Percentiles rank a stretch among this genome's conserved stretches.
phyloP scores from a whole-genome alignment of 2,329 filamentous ascomycete species.

The Cladosporium sp. region DNA sequence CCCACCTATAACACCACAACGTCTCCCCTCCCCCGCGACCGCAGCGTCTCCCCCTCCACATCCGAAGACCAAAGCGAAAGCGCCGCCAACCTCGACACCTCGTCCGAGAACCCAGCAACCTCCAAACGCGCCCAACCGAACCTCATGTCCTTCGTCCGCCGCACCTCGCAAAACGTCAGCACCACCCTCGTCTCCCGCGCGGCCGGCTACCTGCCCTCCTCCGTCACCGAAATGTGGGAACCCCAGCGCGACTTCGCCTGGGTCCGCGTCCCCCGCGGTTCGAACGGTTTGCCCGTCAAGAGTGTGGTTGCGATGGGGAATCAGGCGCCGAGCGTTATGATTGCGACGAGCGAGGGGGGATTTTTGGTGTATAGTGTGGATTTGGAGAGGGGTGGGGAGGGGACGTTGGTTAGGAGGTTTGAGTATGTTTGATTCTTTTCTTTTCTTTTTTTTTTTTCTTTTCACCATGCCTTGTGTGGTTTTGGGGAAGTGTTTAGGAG shows the following conservation, averaged over 20 bases:
- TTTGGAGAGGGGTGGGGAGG: constrained; percentile 90
- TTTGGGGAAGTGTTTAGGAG: no score
- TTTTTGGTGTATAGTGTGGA: constrained; percentile 97
- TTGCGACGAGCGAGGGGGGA: constrained; percentile 90
- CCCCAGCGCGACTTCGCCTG: constrained; percentile 92
- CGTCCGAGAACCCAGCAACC: constrained; percentile 16
- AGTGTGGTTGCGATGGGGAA: constrained; percentile 98
- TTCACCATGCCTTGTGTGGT: no score
- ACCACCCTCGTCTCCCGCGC: constrained; percentile 84
- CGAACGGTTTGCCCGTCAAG: constrained; percentile 54
- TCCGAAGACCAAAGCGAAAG: constrained; percentile 21
- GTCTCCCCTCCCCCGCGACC: constrained; percentile 30
- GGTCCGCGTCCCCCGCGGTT: constrained; percentile 78
- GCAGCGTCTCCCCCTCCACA: constrained; percentile 38
- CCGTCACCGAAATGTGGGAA: constrained; percentile 97
- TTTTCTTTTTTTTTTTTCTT: background rate
- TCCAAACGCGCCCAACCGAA: constrained; percentile 59
- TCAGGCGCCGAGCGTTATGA: constrained; percentile 93
- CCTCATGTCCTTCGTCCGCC: constrained; percentile 84
- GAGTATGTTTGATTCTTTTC: constrained; percentile 62
- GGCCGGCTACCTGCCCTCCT: constrained; percentile 86
- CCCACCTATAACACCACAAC: constrained; percentile 28
- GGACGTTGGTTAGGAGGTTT: constrained; percentile 84
- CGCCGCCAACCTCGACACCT: constrained; percentile 33
- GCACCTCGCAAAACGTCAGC: constrained; percentile 90